Evolutionary conservation across 176 grass and related monocot species (phyloP), one percentile per base, ranked within the genome.

Genomic region (Oryza meyeriana): DNA sequence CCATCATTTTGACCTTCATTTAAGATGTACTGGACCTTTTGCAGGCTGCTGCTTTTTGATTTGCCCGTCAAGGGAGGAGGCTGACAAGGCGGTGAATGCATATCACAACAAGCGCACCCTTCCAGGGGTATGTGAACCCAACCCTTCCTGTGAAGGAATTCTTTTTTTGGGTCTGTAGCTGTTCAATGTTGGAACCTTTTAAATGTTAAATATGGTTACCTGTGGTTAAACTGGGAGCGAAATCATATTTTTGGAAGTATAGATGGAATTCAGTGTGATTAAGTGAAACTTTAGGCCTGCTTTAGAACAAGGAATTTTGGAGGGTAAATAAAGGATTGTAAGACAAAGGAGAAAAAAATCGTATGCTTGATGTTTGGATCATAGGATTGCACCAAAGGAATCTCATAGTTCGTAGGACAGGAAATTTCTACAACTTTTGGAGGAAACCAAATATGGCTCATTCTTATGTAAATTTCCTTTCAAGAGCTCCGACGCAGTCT

Each of bases 61-160:
- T 80, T 99, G 97, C 78, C 93, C 87, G 44, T 94, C 93, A 61
- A 86, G 91, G 76, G 81, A 93, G 77, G 97, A 99, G 85, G 97
- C 93, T 48, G 97, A 99, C 80, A 99, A 99, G 91, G 93, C 97
- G n/a, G 97, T 99, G 76, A 58, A 59, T 64, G 87, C 93, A 48
- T 96, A 79, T 73, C 97, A 99, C 85, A 99, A 99, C 87, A 99
- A 99, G 86, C 77, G 61, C 14, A 96, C 93, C 13, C 70, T 99
- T 35, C 77, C 91, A 64, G 97, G 97, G 76, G 97, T 99, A 94
- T 80, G 89, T 89, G 33, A 44, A 66, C 18, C 4, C 18, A 47
- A 81, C 22, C 13, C 16, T 61, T 26, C 33, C 2, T 77, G 18
- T 41, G 6, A 77, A 74, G 45, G 44, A 33, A 33, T 83, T 31